These are phyloP conservation scores for Theileria sp. DNA, from an alignment of 169 alveolate species.

Conservation along the genomic window DNA sequence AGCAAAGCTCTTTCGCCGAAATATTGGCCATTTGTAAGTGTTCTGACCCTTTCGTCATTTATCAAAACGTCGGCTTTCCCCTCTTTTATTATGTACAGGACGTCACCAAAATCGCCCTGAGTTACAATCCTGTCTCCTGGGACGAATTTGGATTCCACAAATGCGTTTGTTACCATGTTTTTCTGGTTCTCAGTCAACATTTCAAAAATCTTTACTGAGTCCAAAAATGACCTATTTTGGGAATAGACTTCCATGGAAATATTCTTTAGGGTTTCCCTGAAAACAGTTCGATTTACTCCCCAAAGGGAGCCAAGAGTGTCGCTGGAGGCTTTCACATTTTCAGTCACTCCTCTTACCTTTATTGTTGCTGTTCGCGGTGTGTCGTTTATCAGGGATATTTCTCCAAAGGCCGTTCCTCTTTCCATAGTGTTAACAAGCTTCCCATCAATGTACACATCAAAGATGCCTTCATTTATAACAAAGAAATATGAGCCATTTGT, in stretches of 20 bases:
- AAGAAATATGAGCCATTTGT: slow-evolving; percentile 84
- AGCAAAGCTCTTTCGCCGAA: slow-evolving; percentile 92
- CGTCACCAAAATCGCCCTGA: slow-evolving; percentile 90
- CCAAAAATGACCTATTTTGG: slow-evolving; percentile 86
- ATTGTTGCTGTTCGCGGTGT: slow-evolving; percentile 97
- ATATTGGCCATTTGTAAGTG: slow-evolving; percentile 86
- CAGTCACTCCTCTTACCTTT: slow-evolving; percentile 83
- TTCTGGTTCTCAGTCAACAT: slow-evolving; percentile 86
- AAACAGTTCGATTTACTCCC: slow-evolving; percentile 90
- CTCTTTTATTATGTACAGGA: slow-evolving; percentile 84
- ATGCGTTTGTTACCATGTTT: slow-evolving; percentile 85
- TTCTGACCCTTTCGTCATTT: slow-evolving; percentile 76
- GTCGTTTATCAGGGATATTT: slow-evolving; percentile 95
- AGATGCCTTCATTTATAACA: slow-evolving; percentile 80
- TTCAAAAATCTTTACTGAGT: slow-evolving; percentile 85
- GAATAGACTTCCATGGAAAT: slow-evolving; percentile 85
- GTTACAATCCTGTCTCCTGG: slow-evolving; percentile 84
- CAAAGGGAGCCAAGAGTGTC: slow-evolving; percentile 85
- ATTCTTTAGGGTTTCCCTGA: slow-evolving; percentile 86
- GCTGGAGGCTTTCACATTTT: slow-evolving; percentile 85
- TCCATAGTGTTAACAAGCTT: slow-evolving; percentile 84
- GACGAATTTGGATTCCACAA: slow-evolving; percentile 80
- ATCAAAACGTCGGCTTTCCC: slow-evolving; percentile 86
- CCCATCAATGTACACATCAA: slow-evolving; percentile 87
- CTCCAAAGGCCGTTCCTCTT: slow-evolving; percentile 96